Evolutionary conservation across 192 early-diverging fungal species (phyloP), one percentile per base, ranked within the genome.

Genomic region (Obelidium mucronatum): DNA sequence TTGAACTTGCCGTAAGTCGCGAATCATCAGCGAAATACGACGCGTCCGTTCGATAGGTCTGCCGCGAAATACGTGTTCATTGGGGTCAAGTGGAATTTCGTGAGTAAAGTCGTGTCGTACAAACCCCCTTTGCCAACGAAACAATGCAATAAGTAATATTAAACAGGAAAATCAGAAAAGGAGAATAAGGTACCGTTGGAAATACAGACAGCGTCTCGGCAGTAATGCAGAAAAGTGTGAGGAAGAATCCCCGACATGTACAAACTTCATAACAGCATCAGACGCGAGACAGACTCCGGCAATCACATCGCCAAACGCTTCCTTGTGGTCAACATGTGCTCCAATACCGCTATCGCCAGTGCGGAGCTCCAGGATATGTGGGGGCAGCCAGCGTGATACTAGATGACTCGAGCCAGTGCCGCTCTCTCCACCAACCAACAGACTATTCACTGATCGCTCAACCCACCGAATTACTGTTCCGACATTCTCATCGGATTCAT

Each of bases 91-190:
- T 0, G 90, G 90, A 17, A 96, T 93, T 61, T 92, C 94, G 73
- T 96, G 94, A 0, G 91, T 93, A 79, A 91, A 96, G 33, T 88
- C 80, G 63, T 90, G 94, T 48, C 94, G 85, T n/a, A 94, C 84
- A 3, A 70, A 70, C 44, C 85, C 90, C 22, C 89, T 81, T 35
- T 26, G 0, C 13, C 35, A 30, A 15, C 33, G 22, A n/a, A 22
- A 22, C 13, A 51, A n/a, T 44, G n/a, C 52, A 15, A 19, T 60
- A 81, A 19, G 34, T 33, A 31, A 19, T 31, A 35, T 24, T 17
- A 78, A 22, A 5, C 37, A 30, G n/a, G 37, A 76, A 51, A 62
- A 28, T 31, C 19, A 19, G 34, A 35, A 61, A 40, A 26, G 51
- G 34, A 37, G 58, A 17, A 17, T 67, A 55, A 83, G n/a, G 44